phyloP scores from a whole-genome alignment of 2,329 filamentous ascomycete genomes.

The Beauveria bassiana region DNA sequence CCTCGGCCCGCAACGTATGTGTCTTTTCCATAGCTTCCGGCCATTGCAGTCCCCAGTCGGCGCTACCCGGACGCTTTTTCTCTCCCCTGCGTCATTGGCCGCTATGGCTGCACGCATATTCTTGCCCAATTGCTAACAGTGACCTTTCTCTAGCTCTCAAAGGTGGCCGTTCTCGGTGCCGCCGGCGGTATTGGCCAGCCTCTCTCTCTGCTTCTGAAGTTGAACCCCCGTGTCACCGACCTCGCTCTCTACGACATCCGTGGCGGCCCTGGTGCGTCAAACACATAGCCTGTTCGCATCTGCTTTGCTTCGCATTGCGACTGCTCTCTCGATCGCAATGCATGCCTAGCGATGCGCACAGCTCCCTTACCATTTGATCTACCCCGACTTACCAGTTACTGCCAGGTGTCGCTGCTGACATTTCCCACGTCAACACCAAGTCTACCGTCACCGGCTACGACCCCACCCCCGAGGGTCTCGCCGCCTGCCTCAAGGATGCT shows the following conservation, averaged over 20 bases:
- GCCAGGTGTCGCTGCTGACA: constrained; percentile 90
- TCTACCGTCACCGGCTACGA: constrained; percentile 87
- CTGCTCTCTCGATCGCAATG: neutral
- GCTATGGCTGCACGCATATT: neutral
- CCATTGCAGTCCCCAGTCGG: neutral
- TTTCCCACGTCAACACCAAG: constrained; percentile 99
- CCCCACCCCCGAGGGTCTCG: constrained; percentile 66
- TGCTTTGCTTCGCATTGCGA: neutral
- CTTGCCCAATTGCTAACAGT: constrained; percentile 17
- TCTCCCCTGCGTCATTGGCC: neutral
- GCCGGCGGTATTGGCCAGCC: constrained; percentile 98
- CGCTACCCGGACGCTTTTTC: constrained; percentile 9
- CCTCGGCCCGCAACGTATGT: constrained; percentile 67
- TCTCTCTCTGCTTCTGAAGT: constrained; percentile 94
- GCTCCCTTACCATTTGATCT: neutral
- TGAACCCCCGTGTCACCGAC: constrained; percentile 89
- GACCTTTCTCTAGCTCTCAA: constrained; percentile 62
- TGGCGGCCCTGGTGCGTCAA: constrained; percentile 75
- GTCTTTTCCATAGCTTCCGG: constrained; percentile 10
- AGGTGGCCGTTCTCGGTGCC: constrained; percentile 95
- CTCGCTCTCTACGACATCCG: constrained; percentile 98
- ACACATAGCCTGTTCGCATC: constrained; percentile 8
- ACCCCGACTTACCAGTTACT: constrained; percentile 14
- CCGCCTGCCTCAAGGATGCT: constrained; percentile 71
- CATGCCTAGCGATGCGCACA: neutral